Evolutionary conservation across 1,284 basidiomycete species (phyloP), one percentile per base, ranked within the genome.

Genomic region (Ustilago bromivora): DNA sequence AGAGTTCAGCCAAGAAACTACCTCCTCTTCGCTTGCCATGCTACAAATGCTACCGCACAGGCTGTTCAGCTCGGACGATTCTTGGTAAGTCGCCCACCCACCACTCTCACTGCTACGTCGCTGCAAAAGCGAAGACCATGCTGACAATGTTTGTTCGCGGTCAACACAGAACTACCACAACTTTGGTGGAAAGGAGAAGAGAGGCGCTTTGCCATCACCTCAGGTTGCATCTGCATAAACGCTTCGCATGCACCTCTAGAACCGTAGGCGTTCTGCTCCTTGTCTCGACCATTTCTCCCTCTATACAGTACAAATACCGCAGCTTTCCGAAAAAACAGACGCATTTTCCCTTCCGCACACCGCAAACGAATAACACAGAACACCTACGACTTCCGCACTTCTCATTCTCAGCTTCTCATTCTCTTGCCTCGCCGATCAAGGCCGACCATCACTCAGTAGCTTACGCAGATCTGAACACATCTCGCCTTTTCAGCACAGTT

Each of bases 1-100:
- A 69, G 84, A 17, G 84, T 85, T 11, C 78, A 82, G 57, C 84
- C 84, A 52, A 61, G 84, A 23, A 85, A 85, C 66, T 80, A 84
- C 70, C 79, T 85, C 23, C 80, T 85, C 32, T 82, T 85, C 51
- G 84, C 82, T 4, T 85, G 84, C 49, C 84, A 85, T 61, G 62
- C 74, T 35, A 84, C 82, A 23, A 85, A 85, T 61, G 81, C 82
- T 15, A 72, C 80, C 10, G 84, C 84, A 7, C 84, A 85, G 55
- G 68, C 72, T 13, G 73, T 58, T 6, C 84, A 85, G 60, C 61
- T 75, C 11, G 19, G 63, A 10, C 74, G 84, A 19, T 83, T 85
- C 58, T 23, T 78, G 47, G 84, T 85, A 70, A 61, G 84, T 84
- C 34, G 2, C 19, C 15, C 40, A 41, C 17, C 40, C 2, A 38